phyloP scores from a whole-genome alignment of 1,284 basidiomycete species.

The Pascua guehoae region DNA sequence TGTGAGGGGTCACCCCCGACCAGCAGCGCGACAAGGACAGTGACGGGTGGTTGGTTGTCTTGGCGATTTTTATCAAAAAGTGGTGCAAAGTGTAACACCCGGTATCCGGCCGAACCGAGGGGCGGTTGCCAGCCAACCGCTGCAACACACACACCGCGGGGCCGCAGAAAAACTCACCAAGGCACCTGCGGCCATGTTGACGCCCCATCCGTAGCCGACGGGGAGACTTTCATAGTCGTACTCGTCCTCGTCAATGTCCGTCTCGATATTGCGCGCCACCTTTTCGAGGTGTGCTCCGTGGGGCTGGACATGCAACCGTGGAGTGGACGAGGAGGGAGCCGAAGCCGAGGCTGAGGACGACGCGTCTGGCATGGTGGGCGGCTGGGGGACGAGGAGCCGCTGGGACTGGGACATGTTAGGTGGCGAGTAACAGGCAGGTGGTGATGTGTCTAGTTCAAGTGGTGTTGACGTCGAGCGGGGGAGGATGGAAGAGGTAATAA shows the following conservation, averaged over 20 bases:
- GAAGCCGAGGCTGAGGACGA: neutral
- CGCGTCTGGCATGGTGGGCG: constrained; percentile 1
- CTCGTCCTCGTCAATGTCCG: constrained; percentile 38
- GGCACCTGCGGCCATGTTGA: constrained; percentile 97
- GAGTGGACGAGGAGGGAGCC: neutral
- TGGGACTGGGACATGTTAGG: constrained; percentile 4
- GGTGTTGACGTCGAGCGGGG: too few relatives aligned
- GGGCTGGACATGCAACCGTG: constrained; percentile 23
- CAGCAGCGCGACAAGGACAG: too few relatives aligned
- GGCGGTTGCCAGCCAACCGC: too few relatives aligned
- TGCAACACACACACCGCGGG: too few relatives aligned
- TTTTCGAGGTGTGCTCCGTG: constrained; percentile 21
- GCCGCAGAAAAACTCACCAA: constrained; percentile 59
- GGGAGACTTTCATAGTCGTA: constrained; percentile 51
- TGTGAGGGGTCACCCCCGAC: too few relatives aligned
- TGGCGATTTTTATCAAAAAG: too few relatives aligned
- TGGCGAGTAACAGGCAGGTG: too few relatives aligned
- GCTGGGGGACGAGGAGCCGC: neutral
- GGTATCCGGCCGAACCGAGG: too few relatives aligned
- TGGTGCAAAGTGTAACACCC: too few relatives aligned
- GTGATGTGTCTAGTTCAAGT: too few relatives aligned
- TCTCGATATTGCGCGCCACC: constrained; percentile 13
- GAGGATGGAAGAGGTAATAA: too few relatives aligned
- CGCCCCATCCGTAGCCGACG: constrained; percentile 52
- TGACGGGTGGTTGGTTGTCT: too few relatives aligned